Percentiles rank a stretch among this genome's conserved stretches.
Conservation (phyloP, 2,329 filamentous ascomycete genomes). For the Zymoseptoria brevis region DNA sequence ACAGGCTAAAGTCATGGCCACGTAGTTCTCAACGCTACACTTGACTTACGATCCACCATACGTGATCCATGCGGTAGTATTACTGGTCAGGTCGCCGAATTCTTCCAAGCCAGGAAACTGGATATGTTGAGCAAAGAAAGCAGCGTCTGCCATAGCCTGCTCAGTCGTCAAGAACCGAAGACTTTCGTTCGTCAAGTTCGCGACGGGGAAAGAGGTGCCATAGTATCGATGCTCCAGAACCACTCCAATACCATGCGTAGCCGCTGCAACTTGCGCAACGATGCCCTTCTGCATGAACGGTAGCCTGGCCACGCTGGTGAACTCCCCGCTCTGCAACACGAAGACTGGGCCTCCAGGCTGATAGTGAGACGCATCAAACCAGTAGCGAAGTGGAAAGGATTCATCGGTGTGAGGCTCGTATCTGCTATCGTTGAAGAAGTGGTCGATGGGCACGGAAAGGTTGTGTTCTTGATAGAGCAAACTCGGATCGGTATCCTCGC, state of each 20-base stretch:
- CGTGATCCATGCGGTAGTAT: constrained; percentile 61
- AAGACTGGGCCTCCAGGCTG: constrained; percentile 72
- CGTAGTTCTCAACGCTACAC: not conserved
- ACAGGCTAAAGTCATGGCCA: not conserved
- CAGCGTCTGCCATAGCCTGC: constrained; percentile 72
- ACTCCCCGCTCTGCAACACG: constrained; percentile 66
- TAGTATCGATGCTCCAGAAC: constrained; percentile 86
- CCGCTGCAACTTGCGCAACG: constrained; percentile 59
- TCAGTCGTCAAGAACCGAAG: constrained; percentile 77
- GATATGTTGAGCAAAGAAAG: constrained; percentile 69
- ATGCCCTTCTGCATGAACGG: constrained; percentile 72
- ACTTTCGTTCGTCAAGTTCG: constrained; percentile 59
- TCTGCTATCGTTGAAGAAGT: constrained; percentile 70
- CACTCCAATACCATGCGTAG: constrained; percentile 66
- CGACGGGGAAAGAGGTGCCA: constrained; percentile 62
- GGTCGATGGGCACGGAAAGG: constrained; percentile 58
- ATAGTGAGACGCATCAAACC: constrained; percentile 73
- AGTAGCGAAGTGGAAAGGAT: constrained; percentile 67
- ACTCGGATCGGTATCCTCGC: constrained; percentile 25
- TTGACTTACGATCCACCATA: constrained; percentile 60
- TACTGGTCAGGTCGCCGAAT: constrained; percentile 53
- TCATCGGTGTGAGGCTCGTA: constrained; percentile 70
- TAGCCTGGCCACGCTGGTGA: constrained; percentile 53
- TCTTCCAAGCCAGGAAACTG: constrained; percentile 63
- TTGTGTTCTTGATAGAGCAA: constrained; percentile 42